Evolutionary conservation across 176 grass and related monocot species (phyloP), one percentile per base, ranked within the genome.

Genomic region (bread wheat (Triticum aestivum)): DNA sequence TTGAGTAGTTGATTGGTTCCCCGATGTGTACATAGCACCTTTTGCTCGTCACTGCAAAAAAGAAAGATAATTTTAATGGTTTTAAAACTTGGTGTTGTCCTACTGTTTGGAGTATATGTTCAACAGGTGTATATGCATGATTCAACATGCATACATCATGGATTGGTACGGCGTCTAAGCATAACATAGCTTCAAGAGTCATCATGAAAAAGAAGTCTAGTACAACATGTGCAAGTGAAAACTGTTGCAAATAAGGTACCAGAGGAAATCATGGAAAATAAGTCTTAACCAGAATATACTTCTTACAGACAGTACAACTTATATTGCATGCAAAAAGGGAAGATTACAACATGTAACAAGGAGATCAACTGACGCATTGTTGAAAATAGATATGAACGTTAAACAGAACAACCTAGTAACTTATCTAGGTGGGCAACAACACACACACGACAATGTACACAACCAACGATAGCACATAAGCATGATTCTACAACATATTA

Each of bases 201-300:
- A 12, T 45, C 3, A 45, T 47, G 11, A 47, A 13, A 47, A 13
- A 47, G 11, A 47, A 47, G 44, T 12, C 44, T 13, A 47, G 44
- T 13, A 47, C 44, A 47, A 13, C 3, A 4, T 13, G 1, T 61
- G 24, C 59, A 89, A 89, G 76, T 66, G 59, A 80, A 84, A 84
- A 79, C 52, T 8, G 32, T 74, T 65, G 54, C 74, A 71, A 7
- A 70, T 20, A 74, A 75, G 24, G 58, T 3, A 18, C 45, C 61
- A 47, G 35, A n/a, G 70, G 10, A 89, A 78, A 62, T 81, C 81
- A 79, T 61, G 79, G 77, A 23, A n/a, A 49, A 37, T 65, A 79
- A 79, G 62, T 71, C 45, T 45, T 58, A 83, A 34, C 79, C 32
- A 73, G 9, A 6, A 52, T 45, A 47, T 33, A 86, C 38, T 27